Base-by-base conservation (phyloP, 2,329 filamentous ascomycete genomes). In the Aspergillus chevalieri region DNA sequence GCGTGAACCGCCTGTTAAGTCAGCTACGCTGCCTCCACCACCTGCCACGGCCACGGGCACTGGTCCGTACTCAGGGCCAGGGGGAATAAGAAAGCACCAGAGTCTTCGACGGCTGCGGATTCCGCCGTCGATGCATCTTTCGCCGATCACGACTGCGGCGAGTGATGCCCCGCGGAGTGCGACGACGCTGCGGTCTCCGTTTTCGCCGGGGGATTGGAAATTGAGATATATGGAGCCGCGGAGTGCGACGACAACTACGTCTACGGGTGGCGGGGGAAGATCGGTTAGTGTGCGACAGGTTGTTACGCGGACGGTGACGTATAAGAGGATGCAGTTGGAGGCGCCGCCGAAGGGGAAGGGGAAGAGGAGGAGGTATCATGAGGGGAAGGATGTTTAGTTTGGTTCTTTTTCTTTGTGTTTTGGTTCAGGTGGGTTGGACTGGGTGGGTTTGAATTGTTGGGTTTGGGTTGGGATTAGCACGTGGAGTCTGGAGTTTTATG, bases 231-330 rank as follows among this genome's bases (percentile, higher is more conserved):
- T 81, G 52, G 85, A 86, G 47, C 69, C 73, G 47, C 74, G 80
- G 38, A 79, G 78, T 57, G 83, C 83, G 28, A 41, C 38, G 2
- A 49, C 45, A 59, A 76, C 4, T 22, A 22, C 21, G 21, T 22
- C 21, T 22, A 6, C 21, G 21, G 21, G 4, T 22, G 21, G 21
- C 21, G 21, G 4, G 21, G 21, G 84, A 49, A 81, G 84, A 52
- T 80, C 73, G 17, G 79, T 85, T 47, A 83, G 79, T 64, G 89
- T 96, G 51, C 79, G 89, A 48, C 90, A 96, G 68, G 89, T 96
- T 4, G 87, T 96, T 47, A 96, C 91, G n/a, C 81, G 90, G 59
- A 96, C 90, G 14, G 88, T 95, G 52, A 95, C 89, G 38, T 95
- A 94, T 71, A 95, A 88, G 61, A 72, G 76, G 47, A 66, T 86